Conservation (phyloP, 2,329 filamentous ascomycete genomes). For the Exophiala sp. region DNA sequence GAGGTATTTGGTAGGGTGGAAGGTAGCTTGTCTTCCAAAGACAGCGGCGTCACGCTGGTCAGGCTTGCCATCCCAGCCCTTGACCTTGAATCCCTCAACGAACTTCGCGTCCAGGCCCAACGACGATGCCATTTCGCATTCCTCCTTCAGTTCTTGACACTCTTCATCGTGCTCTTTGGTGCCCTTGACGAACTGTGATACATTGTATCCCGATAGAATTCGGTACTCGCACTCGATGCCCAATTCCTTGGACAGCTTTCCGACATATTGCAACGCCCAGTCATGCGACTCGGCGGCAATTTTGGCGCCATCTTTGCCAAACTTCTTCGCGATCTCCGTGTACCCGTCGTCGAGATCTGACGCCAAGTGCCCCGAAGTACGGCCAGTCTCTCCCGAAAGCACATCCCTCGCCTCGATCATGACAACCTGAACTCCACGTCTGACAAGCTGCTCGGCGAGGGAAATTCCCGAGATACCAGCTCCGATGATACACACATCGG, state of each 20-base stretch:
- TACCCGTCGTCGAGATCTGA: conserved; percentile 56
- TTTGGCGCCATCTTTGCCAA: conserved; percentile 49
- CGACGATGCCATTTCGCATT: conserved; percentile 43
- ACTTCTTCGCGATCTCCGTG: conserved; percentile 49
- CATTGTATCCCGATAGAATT: conserved; percentile 46
- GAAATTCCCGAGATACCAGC: conserved; percentile 54
- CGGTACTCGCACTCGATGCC: conserved; percentile 58
- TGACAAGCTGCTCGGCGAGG: conserved; percentile 53
- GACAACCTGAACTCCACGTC: conserved; percentile 48
- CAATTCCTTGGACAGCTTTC: conserved; percentile 48
- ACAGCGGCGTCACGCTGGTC: conserved; percentile 53
- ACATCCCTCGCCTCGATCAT: conserved; percentile 55
- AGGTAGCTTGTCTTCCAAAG: conserved; percentile 49
- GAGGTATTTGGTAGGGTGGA: conserved; percentile 57
- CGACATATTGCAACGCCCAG: conserved; percentile 53
- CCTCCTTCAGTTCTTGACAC: conserved; percentile 44
- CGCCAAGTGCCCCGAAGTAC: conserved; percentile 54
- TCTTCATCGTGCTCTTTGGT: conserved; percentile 46
- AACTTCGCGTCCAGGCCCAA: conserved; percentile 43
- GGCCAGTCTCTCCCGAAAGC: conserved; percentile 48
- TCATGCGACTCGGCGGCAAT: conserved; percentile 53
- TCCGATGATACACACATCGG: conserved; percentile 52
- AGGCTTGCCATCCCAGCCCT: conserved; percentile 50
- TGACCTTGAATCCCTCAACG: conserved; percentile 45
- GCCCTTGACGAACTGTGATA: conserved; percentile 48